Percentiles rank a stretch among this genome's conserved stretches.
phyloP scores from a whole-genome alignment of 768 basidiomycete genomes.

The Amyloporia xantha region DNA sequence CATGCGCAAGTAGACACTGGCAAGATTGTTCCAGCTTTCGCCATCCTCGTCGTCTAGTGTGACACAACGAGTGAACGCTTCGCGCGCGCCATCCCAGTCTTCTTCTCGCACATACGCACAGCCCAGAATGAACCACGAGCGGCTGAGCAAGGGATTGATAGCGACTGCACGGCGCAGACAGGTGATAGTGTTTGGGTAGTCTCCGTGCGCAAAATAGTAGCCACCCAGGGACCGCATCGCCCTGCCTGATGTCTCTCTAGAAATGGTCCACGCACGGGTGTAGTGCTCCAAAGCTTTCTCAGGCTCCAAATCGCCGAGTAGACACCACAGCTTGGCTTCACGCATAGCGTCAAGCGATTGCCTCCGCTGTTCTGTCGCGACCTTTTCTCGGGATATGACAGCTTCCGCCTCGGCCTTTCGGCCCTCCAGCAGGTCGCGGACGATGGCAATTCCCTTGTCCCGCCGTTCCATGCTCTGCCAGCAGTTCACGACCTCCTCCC shows the following conservation, averaged over 20 bases:
- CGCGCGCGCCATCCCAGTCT: slow-evolving; percentile 76
- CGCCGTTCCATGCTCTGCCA: slow-evolving; percentile 75
- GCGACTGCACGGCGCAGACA: slow-evolving; percentile 70
- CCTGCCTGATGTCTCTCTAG: slow-evolving; percentile 72
- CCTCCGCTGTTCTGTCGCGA: slow-evolving; percentile 34
- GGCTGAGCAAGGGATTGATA: slow-evolving; percentile 83
- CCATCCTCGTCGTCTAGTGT: slow-evolving; percentile 92
- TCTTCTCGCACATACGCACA: slow-evolving; percentile 81
- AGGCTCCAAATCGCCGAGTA: slow-evolving; percentile 87
- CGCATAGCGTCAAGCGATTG: slow-evolving; percentile 53
- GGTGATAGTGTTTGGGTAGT: slow-evolving; percentile 54
- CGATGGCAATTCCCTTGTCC: slow-evolving; percentile 74
- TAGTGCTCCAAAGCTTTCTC: slow-evolving; percentile 69
- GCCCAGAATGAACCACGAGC: slow-evolving; percentile 96
- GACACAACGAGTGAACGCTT: slow-evolving; percentile 82
- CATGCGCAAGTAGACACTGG: slow-evolving; percentile 87
- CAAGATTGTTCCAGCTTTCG: slow-evolving; percentile 98
- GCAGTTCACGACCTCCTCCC: slow-evolving; percentile 94
- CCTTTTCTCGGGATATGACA: slow-evolving; percentile 57
- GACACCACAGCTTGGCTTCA: slow-evolving; percentile 91
- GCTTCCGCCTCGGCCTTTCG: slow-evolving; percentile 76
- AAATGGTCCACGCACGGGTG: slow-evolving; percentile 77
- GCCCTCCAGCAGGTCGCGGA: slow-evolving; percentile 81
- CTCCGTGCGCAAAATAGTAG: slow-evolving; percentile 62
- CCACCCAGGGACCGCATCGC: slow-evolving; percentile 92